Evolutionary conservation across 2,329 filamentous ascomycete species (phyloP), one percentile per base, ranked within the genome.

Genomic region (Amauroascus niger): DNA sequence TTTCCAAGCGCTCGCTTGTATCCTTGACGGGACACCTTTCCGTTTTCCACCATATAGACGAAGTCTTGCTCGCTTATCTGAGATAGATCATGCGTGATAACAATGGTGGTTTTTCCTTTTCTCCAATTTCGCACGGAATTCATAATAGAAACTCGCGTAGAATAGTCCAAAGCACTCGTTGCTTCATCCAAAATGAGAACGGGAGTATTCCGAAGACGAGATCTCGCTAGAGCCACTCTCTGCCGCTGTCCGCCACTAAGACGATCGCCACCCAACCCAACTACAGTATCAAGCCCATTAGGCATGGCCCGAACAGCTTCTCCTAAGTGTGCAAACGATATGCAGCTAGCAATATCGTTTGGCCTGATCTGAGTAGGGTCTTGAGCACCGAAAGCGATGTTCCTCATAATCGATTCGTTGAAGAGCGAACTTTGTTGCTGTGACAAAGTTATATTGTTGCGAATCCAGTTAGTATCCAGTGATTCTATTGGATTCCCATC

Each of bases 191-290:
- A 74, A 24, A 97, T 84, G 6, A 97, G 74, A 0, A 97, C 78
- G 0, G 87, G 81, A 0, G 89, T 81, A 63, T 96, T 80, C 49
- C 89, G 77, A 5, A 97, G 69, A 39, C 79, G 79, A 1, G 89
- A 87, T 58, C 90, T 78, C 1, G 90, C 89, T 32, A 97, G 75
- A 0, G 87, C 86, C 46, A 96, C 74, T 50, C 88, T 78, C 67
- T 96, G 90, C 55, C 78, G 83, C 68, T 97, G 88, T 0, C 91
- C 91, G 7, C 89, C 90, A 59, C 88, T 95, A 39, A 96, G 72
- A 2, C 79, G 76, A 32, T 79, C 79, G 0, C 86, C 87, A n/a
- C 81, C 81, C 0, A 76, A 67, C 0, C 87, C 88, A 6, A 95
- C 76, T 1, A 78, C 63, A 0, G 90, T 95, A 16, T 88, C 74